phyloP scores from a whole-genome alignment of 2,329 filamentous ascomycete genomes.

The Cladophialophora psammophila region DNA sequence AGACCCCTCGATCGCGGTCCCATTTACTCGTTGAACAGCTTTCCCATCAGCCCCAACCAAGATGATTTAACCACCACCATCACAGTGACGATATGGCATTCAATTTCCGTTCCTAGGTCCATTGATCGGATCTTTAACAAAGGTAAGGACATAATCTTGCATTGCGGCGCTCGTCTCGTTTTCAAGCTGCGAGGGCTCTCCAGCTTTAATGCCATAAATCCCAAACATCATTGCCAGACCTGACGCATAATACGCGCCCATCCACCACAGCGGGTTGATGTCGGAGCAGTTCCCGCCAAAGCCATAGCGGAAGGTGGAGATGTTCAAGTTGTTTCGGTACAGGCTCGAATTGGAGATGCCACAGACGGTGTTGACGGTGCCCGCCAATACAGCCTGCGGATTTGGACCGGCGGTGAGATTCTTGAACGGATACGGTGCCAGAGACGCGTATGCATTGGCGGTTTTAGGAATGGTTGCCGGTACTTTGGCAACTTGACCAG shows the following conservation, averaged over 20 bases:
- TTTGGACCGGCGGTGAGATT: slow-evolving; percentile 15
- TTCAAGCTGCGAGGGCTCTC: slow-evolving; percentile 29
- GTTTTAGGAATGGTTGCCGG: slow-evolving; percentile 33
- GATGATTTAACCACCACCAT: slow-evolving; percentile 4
- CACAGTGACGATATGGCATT: slow-evolving; percentile 18
- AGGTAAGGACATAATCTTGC: slow-evolving; percentile 42
- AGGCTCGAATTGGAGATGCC: slow-evolving; percentile 18
- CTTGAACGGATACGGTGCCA: slow-evolving; percentile 14
- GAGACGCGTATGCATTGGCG: slow-evolving; percentile 13
- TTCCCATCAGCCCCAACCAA: slow-evolving; percentile 10
- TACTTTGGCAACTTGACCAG: slow-evolving; percentile 34
- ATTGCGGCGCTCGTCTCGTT: slow-evolving; percentile 37
- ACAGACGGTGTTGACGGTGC: slow-evolving; percentile 17
- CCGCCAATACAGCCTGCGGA: slow-evolving; percentile 10
- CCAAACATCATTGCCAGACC: slow-evolving; percentile 48
- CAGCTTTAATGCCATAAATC: slow-evolving; percentile 44
- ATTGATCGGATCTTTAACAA: slow-evolving; percentile 37
- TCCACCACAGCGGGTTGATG: slow-evolving; percentile 49
- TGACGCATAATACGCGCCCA: slow-evolving; percentile 45
- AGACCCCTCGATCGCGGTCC: slow-evolving; percentile 12
- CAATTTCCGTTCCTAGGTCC: slow-evolving; percentile 31
- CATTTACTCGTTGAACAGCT: slow-evolving; percentile 12
- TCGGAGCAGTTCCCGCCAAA: slow-evolving; percentile 54
- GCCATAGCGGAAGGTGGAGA: slow-evolving; percentile 51
- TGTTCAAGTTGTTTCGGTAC: slow-evolving; percentile 36